These are phyloP conservation scores for Hyaloscypha variabilis DNA, from an alignment of 495 filamentous ascomycete genomes.

Conservation along the genomic window DNA sequence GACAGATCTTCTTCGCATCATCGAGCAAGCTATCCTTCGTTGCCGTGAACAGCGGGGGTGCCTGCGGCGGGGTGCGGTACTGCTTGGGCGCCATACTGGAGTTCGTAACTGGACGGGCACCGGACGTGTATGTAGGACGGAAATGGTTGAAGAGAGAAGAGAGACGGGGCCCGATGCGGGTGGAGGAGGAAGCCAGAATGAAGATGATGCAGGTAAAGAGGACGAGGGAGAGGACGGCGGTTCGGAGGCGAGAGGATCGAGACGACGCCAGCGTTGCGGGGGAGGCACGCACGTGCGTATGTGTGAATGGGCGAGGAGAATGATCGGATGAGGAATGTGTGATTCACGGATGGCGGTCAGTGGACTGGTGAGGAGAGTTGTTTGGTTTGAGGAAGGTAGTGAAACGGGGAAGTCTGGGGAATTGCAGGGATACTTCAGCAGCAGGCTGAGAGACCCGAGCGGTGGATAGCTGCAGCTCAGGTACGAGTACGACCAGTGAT, in stretches of 20 bases:
- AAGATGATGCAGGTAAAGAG: conserved; percentile 61
- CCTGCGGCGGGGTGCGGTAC: conserved; percentile 76
- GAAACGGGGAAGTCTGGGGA: neutral
- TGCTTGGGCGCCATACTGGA: conserved; percentile 66
- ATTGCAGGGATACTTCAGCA: neutral
- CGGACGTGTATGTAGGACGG: conserved; percentile 15
- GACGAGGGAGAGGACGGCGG: conserved; percentile 50
- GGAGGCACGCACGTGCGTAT: neutral
- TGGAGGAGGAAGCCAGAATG: conserved; percentile 70
- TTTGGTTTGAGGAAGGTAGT: neutral
- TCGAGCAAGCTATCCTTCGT: conserved; percentile 75
- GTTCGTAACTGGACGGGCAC: conserved; percentile 44
- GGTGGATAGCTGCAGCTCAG: neutral
- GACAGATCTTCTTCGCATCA: conserved; percentile 76
- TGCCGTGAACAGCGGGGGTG: conserved; percentile 83
- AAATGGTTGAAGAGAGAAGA: conserved; percentile 59
- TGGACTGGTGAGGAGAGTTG: neutral
- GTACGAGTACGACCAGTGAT: neutral
- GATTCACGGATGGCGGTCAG: neutral
- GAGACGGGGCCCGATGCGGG: conserved; percentile 65
- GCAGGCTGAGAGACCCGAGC: neutral
- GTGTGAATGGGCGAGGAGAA: neutral
- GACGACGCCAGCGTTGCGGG: neutral
- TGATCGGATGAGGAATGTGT: neutral
- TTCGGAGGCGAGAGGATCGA: neutral